phyloP scores from a whole-genome alignment of 345 rosid species.

The Ceriops decandra region DNA sequence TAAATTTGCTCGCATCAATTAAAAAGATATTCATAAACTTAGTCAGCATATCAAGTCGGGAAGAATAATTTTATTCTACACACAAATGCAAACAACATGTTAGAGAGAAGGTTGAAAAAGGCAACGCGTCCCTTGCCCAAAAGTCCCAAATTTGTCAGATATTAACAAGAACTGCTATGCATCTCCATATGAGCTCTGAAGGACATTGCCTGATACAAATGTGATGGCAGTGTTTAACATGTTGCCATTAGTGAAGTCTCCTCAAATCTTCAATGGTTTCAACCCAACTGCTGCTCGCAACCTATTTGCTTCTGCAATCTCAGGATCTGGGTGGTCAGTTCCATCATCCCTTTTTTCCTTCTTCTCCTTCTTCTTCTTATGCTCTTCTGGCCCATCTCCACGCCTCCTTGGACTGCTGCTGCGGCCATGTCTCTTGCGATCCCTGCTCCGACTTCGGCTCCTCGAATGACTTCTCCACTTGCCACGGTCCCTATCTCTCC shows the following conservation, averaged over 20 bases:
- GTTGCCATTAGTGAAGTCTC: background rate
- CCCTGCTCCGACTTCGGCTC: slow-evolving; percentile 63
- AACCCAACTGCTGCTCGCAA: slow-evolving; percentile 68
- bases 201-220: no score
- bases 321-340: slow-evolving; percentile 81
- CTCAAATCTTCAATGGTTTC: slow-evolving; percentile 48
- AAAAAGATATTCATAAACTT: no score
- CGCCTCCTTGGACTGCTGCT: slow-evolving; percentile 54
- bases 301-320: slow-evolving; percentile 87
- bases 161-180: no score
- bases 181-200: no score
- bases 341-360: slow-evolving; percentile 77
- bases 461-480: slow-evolving; percentile 66
- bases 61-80: no score
- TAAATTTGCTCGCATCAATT: no score
- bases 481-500: slow-evolving; percentile 67
- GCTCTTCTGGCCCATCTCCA: slow-evolving; percentile 49
- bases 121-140: no score
- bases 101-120: no score
- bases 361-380: slow-evolving; percentile 76
- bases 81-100: no score
- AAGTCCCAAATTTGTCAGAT: no score
- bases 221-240: no score
- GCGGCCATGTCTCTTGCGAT: slow-evolving; percentile 62
- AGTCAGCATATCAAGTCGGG: no score